Evolutionary conservation across 306 rosid species (phyloP).

Genomic region (Coriaria nepalensis): DNA sequence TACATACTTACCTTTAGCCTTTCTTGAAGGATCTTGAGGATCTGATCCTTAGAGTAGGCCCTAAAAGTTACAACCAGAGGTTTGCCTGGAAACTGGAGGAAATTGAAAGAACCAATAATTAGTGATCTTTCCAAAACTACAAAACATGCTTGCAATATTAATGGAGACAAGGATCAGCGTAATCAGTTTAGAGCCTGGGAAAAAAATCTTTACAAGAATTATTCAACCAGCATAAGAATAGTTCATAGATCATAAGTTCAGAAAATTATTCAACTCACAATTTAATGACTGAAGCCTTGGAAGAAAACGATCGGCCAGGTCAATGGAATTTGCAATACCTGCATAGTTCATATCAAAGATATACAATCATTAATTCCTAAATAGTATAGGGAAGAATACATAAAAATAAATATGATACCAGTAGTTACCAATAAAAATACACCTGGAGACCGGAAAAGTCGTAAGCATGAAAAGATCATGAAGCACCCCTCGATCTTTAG

Average conservation of each 20-base stretch:
- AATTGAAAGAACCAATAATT: neutral
- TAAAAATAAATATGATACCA: neutral
- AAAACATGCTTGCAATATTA: too few relatives aligned
- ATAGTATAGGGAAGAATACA: neutral
- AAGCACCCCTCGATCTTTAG: conserved; percentile 73
- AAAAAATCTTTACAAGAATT: too few relatives aligned
- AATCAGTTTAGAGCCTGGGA: too few relatives aligned
- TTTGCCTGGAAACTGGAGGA: conserved; percentile 43
- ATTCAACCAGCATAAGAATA: too few relatives aligned
- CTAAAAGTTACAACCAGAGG: conserved; percentile 60
- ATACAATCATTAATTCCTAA: neutral
- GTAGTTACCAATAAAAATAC: conserved; percentile 57
- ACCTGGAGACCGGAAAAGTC: conserved; percentile 74
- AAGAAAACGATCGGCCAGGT: conserved; percentile 86
- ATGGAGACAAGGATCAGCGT: too few relatives aligned
- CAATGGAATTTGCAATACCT: conserved; percentile 95
- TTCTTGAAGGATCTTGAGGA: conserved; percentile 66
- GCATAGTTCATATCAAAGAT: conserved; percentile 8
- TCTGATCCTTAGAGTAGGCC: conserved; percentile 76
- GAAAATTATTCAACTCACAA: conserved; percentile 37
- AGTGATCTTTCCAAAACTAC: neutral
- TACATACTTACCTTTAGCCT: conserved; percentile 49
- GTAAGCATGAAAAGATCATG: conserved; percentile 96
- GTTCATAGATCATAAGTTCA: too few relatives aligned
- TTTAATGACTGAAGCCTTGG: conserved; percentile 77